Percentiles rank a stretch among this genome's conserved stretches.
These are phyloP conservation scores for Blastomyces emzantsi DNA, from an alignment of 2,329 filamentous ascomycete species.

Conservation along the genomic window DNA sequence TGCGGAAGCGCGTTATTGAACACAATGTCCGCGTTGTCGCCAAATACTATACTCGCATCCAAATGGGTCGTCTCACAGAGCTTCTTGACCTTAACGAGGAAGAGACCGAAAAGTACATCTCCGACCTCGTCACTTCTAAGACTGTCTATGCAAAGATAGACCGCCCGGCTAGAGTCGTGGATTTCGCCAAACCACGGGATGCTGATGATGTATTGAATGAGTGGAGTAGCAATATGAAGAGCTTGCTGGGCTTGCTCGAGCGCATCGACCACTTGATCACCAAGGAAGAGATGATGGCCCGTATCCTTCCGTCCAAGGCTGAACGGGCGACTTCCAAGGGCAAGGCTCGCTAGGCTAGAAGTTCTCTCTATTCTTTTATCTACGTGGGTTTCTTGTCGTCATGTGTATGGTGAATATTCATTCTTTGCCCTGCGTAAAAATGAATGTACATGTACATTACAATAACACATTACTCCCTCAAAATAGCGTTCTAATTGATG, in stretches of 20 bases:
- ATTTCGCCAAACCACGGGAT: conserved; percentile 87
- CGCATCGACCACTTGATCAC: conserved; percentile 97
- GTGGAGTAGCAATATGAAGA: conserved; percentile 99
- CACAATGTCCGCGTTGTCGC: conserved; percentile 97
- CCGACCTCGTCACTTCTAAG: conserved; percentile 91
- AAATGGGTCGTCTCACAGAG: conserved; percentile 80
- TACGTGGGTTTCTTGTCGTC: neutral
- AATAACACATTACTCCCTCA: conserved; percentile 1
- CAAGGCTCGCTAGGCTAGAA: conserved; percentile 29
- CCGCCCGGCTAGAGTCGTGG: conserved; percentile 82
- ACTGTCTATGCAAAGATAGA: conserved; percentile 98
- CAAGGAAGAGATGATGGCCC: conserved; percentile 99
- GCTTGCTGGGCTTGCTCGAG: conserved; percentile 71
- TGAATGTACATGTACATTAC: conserved; percentile 4
- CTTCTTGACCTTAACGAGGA: conserved; percentile 87
- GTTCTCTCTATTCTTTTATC: neutral
- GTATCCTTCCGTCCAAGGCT: conserved; percentile 61
- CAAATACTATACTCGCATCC: conserved; percentile 97
- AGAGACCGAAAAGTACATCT: conserved; percentile 98
- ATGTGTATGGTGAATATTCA: neutral
- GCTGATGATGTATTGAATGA: conserved; percentile 96
- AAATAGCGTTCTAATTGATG: neutral
- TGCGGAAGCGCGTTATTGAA: conserved; percentile 97
- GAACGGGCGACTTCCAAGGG: conserved; percentile 29
- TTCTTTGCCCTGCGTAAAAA: conserved; percentile 5